Conservation (phyloP, 2,329 filamentous ascomycete genomes). For the Pyricularia grisea region DNA sequence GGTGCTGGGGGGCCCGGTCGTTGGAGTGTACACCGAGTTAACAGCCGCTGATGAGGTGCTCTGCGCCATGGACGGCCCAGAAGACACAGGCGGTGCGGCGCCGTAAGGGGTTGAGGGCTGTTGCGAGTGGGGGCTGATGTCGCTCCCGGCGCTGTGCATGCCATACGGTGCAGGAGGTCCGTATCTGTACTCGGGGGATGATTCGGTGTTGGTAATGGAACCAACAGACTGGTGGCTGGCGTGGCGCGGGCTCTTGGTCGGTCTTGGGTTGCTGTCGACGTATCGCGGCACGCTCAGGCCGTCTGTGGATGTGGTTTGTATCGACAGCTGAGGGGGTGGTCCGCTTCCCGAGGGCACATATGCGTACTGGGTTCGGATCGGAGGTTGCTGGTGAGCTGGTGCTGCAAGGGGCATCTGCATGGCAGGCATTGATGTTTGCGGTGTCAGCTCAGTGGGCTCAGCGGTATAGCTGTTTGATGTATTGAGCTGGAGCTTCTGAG, state of each 20-base stretch:
- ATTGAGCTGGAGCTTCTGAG: constrained; percentile 39
- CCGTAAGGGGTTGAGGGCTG: constrained; percentile 1
- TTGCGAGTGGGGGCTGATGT: constrained; percentile 24
- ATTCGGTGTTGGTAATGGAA: constrained; percentile 37
- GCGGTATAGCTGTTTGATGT: constrained; percentile 35
- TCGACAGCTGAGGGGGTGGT: constrained; percentile 38
- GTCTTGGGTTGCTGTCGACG: constrained; percentile 43
- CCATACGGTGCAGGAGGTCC: constrained; percentile 31
- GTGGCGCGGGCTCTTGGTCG: constrained; percentile 47
- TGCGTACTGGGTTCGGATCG: constrained; percentile 44
- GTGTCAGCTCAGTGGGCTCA: constrained; percentile 41
- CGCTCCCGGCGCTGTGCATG: constrained; percentile 19
- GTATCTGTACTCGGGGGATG: constrained; percentile 47
- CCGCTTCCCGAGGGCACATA: constrained; percentile 39
- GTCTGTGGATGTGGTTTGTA: constrained; percentile 31
- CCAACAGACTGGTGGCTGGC: constrained; percentile 44
- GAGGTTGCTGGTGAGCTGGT: constrained; percentile 33
- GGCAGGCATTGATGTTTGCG: constrained; percentile 43
- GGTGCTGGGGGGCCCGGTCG: background rate
- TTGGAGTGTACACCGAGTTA: background rate
- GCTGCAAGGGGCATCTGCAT: constrained; percentile 41
- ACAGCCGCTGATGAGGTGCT: background rate
- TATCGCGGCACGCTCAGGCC: constrained; percentile 46
- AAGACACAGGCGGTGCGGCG: background rate
- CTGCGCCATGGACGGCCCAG: background rate